Evolutionary conservation across 352 stramenopile genomes (phyloP), one percentile per base, ranked within the genome.

Genomic region (Globisporangium perplexum): DNA sequence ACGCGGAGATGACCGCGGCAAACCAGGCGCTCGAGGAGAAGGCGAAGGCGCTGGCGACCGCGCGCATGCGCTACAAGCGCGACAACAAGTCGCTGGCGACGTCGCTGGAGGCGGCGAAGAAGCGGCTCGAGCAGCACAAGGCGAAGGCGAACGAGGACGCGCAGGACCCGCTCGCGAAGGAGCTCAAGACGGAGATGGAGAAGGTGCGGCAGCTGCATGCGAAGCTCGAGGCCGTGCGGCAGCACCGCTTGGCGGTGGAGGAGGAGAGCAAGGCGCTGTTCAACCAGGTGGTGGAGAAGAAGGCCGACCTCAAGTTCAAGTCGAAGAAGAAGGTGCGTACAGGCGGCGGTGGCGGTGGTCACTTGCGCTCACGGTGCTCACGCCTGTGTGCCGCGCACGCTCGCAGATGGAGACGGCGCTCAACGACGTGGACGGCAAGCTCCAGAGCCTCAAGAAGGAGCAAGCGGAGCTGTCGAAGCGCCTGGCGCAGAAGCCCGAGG

Each of bases 251-350:
- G 17, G 84, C 85, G 15, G 69, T 94, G 23, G 84, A 94, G 64
- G 84, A 94, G 57, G 84, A 94, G 59, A 91, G 84, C 72, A 94
- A 94, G 66, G 78, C 83, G 58, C 72, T 94, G 66, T 94, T 90
- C 72, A 94, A 88, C 57, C 75, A 88, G 68, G 84, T 94, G 44
- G 84, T 94, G 31, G 82, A 94, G 62, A 92, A 91, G 72, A 94
- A 94, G 64, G 83, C 84, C 41, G 84, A 94, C 58, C 59, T 94
- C 50, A 90, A 91, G 54, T 89, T 94, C 63, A 87, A 94, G 69
- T 92, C 81, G 10, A 94, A 94, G 68, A 87, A 90, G 57, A 92
- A 92, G 46, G 46, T 77, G 77, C 86, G 43, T 57, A 6, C 20
- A 14, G 7, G 18, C 8, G 22, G 15, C 28, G 7, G 26, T 35